Percentiles rank a stretch among this genome's conserved stretches.
Evolutionary conservation across 352 stramenopile species (phyloP).

Genomic region (Phytophthora boehmeriae): DNA sequence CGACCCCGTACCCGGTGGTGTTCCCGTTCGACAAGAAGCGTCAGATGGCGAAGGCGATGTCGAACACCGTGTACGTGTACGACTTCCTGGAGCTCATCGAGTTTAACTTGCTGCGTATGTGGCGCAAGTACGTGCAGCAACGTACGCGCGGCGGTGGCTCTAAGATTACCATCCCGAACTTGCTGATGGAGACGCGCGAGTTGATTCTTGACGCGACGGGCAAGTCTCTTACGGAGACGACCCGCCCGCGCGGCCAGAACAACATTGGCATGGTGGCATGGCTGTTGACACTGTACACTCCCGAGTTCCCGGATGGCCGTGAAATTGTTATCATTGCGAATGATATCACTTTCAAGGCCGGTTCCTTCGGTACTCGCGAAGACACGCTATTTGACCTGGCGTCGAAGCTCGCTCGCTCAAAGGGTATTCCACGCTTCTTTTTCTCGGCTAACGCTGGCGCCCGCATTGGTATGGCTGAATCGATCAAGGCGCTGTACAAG

Average conservation of each 20-base stretch:
- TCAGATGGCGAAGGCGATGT: slow-evolving; percentile 92
- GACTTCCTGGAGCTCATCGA: slow-evolving; percentile 99
- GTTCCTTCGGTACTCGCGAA: slow-evolving; percentile 99
- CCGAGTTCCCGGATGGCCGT: slow-evolving; percentile 96
- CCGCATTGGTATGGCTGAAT: slow-evolving; percentile 98
- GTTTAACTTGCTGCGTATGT: slow-evolving; percentile 94
- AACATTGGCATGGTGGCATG: slow-evolving; percentile 99
- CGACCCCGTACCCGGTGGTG: slow-evolving; percentile 96
- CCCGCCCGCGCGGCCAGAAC: slow-evolving; percentile 94
- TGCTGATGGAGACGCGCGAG: slow-evolving; percentile 94
- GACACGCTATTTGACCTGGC: slow-evolving; percentile 99
- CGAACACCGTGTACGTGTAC: slow-evolving; percentile 99
- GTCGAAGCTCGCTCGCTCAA: slow-evolving; percentile 94
- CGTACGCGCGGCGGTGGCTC: slow-evolving; percentile 64
- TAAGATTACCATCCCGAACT: slow-evolving; percentile 82
- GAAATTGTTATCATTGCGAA: slow-evolving; percentile 99
- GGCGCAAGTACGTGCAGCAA: slow-evolving; percentile 91
- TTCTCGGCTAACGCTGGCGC: slow-evolving; percentile 99
- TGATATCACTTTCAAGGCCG: slow-evolving; percentile 99
- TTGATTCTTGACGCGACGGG: slow-evolving; percentile 92
- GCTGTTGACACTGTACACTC: slow-evolving; percentile 97
- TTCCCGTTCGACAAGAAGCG: slow-evolving; percentile 96
- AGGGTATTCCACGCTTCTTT: slow-evolving; percentile 96
- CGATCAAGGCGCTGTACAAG: slow-evolving; percentile 98
- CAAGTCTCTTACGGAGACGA: slow-evolving; percentile 58